These are phyloP conservation scores for Blumeriella jaapii DNA, from an alignment of 2,329 filamentous ascomycete genomes.

Conservation along the genomic window DNA sequence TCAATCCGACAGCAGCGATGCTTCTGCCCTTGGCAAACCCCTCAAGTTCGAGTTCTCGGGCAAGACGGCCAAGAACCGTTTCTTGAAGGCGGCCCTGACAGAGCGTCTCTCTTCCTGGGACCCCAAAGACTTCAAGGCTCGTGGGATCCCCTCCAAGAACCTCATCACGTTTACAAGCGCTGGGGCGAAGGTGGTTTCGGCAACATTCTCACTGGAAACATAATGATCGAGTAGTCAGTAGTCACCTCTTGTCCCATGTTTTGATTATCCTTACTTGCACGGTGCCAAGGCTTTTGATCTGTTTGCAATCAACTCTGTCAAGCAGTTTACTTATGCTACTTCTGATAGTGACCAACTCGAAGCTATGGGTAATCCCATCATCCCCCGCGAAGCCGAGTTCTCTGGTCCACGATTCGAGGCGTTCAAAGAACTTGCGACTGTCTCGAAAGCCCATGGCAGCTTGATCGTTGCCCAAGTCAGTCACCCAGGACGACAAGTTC, in stretches of 20 bases:
- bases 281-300: too few relatives aligned
- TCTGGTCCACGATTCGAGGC: slow-evolving; percentile 46
- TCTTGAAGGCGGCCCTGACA: slow-evolving; percentile 57
- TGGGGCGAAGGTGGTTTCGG: slow-evolving; percentile 50
- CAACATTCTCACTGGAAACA: slow-evolving; percentile 49
- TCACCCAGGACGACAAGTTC: slow-evolving; percentile 42
- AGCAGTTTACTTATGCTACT: too few relatives aligned
- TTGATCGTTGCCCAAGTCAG: slow-evolving; percentile 49
- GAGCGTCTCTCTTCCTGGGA: slow-evolving; percentile 53
- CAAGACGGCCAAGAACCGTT: slow-evolving; percentile 49
- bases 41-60: slow-evolving; percentile 40
- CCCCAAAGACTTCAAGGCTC: slow-evolving; percentile 36
- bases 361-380: slow-evolving; percentile 44
- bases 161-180: slow-evolving; percentile 44
- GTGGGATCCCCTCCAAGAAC: slow-evolving; percentile 41
- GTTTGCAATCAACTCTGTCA: too few relatives aligned
- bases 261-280: too few relatives aligned
- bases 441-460: slow-evolving; percentile 43
- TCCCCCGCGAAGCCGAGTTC: slow-evolving; percentile 39
- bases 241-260: too few relatives aligned
- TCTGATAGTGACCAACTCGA: slow-evolving; percentile 47
- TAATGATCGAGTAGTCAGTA: slow-evolving; percentile 54
- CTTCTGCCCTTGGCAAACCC: slow-evolving; percentile 33
- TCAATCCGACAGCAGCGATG: slow-evolving; percentile 18
- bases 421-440: slow-evolving; percentile 44